Evolutionary conservation across 1,139 yeast species (phyloP).

Genomic region (Meyerozyma guilliermondii): DNA sequence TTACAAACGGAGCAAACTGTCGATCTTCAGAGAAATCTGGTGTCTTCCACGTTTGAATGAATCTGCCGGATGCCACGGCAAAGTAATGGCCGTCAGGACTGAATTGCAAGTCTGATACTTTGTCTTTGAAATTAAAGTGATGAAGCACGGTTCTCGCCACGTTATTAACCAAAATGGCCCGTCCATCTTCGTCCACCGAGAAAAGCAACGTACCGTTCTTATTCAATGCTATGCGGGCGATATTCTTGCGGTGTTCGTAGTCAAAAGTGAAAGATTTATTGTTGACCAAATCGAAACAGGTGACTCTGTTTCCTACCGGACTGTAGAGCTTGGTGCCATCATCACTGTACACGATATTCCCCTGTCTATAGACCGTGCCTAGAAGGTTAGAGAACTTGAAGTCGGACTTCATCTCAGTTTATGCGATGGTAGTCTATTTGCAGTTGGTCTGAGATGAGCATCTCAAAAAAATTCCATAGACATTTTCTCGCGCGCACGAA

Average conservation of each 20-base stretch:
- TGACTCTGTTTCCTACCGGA: conserved; percentile 93
- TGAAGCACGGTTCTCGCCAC: conserved; percentile 83
- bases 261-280: conserved; percentile 85
- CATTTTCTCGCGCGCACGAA: neutral
- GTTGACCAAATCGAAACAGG: conserved; percentile 80
- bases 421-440: conserved; percentile 6
- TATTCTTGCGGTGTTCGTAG: conserved; percentile 88
- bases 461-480: neutral
- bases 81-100: conserved; percentile 87
- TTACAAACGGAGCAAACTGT: conserved; percentile 93
- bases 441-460: neutral
- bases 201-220: conserved; percentile 74
- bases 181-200: conserved; percentile 88
- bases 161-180: conserved; percentile 88
- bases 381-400: conserved; percentile 73
- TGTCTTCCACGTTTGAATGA: conserved; percentile 91
- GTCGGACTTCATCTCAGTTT: conserved; percentile 37
- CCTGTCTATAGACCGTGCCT: conserved; percentile 93
- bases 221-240: conserved; percentile 75
- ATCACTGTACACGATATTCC: conserved; percentile 79
- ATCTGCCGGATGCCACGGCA: conserved; percentile 80
- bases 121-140: conserved; percentile 87
- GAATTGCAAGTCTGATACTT: conserved; percentile 69
- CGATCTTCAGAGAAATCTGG: conserved; percentile 70
- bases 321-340: conserved; percentile 82